Conservation (phyloP, 2,329 filamentous ascomycete genomes). For the Cladosporium sp. region DNA sequence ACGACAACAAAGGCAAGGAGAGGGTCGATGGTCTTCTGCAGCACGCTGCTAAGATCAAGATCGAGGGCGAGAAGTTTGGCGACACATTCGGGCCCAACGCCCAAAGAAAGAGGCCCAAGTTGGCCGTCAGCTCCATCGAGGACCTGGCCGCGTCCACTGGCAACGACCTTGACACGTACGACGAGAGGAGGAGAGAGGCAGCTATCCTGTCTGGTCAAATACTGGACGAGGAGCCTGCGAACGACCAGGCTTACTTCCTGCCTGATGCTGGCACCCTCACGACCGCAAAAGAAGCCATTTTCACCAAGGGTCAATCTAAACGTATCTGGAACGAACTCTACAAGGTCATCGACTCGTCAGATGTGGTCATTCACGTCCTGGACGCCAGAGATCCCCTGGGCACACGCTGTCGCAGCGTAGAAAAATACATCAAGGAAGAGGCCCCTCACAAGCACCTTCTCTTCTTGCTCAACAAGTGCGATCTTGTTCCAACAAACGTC, state of each 20-base stretch:
- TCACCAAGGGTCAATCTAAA: slow-evolving; percentile 92
- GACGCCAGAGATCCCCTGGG: slow-evolving; percentile 88
- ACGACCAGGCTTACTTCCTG: slow-evolving; percentile 12
- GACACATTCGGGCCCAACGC: slow-evolving; percentile 93
- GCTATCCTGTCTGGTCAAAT: slow-evolving; percentile 39
- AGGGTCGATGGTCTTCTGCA: slow-evolving; percentile 80
- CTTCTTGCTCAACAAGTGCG: slow-evolving; percentile 87
- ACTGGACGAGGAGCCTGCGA: slow-evolving; percentile 15
- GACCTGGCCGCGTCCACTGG: slow-evolving; percentile 79
- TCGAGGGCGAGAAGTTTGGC: slow-evolving; percentile 81
- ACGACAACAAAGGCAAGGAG: slow-evolving; percentile 66
- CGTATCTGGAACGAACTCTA: slow-evolving; percentile 94
- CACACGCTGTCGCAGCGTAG: slow-evolving; percentile 83
- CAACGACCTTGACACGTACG: slow-evolving; percentile 78
- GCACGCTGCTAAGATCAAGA: slow-evolving; percentile 89
- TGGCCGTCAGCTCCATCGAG: slow-evolving; percentile 76
- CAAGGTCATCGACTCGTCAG: slow-evolving; percentile 92
- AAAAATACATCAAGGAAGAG: slow-evolving; percentile 91
- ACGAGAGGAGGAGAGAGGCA: slow-evolving; percentile 76
- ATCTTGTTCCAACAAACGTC: slow-evolving; percentile 87
- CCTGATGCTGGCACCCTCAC: slow-evolving; percentile 41
- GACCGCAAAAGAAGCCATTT: slow-evolving; percentile 67
- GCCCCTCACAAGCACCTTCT: slow-evolving; percentile 95
- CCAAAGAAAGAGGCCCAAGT: slow-evolving; percentile 88
- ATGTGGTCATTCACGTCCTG: slow-evolving; percentile 92